Conservation (phyloP, 495 filamentous ascomycete species). For the Podospora comata region DNA sequence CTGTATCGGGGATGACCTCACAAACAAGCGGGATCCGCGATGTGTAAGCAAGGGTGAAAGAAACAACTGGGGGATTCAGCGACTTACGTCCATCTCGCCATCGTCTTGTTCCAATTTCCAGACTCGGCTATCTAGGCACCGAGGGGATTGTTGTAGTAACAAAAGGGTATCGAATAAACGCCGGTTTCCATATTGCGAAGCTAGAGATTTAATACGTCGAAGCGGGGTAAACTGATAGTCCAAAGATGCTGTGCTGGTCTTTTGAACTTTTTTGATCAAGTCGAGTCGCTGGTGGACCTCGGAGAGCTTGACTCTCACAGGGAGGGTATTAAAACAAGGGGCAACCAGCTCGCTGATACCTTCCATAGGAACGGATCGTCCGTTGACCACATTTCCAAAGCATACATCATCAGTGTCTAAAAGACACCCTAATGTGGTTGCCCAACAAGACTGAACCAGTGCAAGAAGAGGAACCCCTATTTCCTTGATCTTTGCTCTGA, state of each 20-base stretch:
- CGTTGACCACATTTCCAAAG: conserved; percentile 77
- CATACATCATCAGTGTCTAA: conserved; percentile 61
- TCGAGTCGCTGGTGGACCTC: conserved; percentile 45
- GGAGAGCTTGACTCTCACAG: conserved; percentile 60
- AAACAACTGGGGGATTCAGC: background rate
- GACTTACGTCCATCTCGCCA: conserved; percentile 69
- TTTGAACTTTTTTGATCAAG: conserved; percentile 53
- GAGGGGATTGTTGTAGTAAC: conserved; percentile 59
- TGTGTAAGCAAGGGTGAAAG: conserved; percentile 10
- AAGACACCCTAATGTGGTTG: conserved; percentile 52
- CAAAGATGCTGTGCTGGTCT: conserved; percentile 54
- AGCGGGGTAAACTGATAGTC: conserved; percentile 67
- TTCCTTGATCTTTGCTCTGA: conserved; percentile 48
- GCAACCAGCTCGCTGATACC: conserved; percentile 68
- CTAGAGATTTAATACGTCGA: conserved; percentile 54
- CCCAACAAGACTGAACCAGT: conserved; percentile 68
- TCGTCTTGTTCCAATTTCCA: conserved; percentile 66
- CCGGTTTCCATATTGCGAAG: conserved; percentile 27
- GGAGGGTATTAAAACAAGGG: conserved; percentile 87
- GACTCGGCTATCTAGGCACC: conserved; percentile 51
- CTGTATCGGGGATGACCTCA: conserved; percentile 55
- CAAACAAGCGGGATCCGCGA: conserved; percentile 60
- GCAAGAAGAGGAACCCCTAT: conserved; percentile 60
- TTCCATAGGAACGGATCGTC: conserved; percentile 61
- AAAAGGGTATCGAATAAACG: conserved; percentile 73